Percentiles rank a stretch among this genome's conserved stretches.
Conservation (phyloP, 2,329 filamentous ascomycete species). For the Dothidotthia symphoricarpi region DNA sequence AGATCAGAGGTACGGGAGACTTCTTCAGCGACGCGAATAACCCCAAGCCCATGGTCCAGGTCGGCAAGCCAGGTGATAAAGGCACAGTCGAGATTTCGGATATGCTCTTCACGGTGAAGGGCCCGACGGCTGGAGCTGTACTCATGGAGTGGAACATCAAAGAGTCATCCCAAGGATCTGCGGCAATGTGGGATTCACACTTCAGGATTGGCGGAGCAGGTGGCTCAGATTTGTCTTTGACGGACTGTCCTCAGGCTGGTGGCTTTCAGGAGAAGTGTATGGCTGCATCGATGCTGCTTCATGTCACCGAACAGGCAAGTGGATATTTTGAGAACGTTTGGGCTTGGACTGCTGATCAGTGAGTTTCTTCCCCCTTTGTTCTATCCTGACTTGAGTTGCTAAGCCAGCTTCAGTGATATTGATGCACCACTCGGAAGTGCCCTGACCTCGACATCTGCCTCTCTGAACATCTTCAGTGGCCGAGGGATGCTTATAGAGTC, state of each 20-base stretch:
- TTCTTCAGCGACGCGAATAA: conserved; percentile 14
- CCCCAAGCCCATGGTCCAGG: conserved; percentile 15
- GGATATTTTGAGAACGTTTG: conserved; percentile 57
- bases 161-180: conserved; percentile 3
- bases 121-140: conserved; percentile 62
- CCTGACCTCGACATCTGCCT: too few species aligned
- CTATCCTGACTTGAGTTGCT: too few species aligned
- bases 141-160: conserved; percentile 69
- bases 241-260: too few species aligned
- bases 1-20: conserved; percentile 13
- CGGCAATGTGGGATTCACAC: conserved; percentile 31
- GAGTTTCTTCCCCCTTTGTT: too few species aligned
- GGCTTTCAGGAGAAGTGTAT: too few species aligned
- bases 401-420: conserved; percentile 58
- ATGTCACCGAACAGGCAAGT: conserved; percentile 49
- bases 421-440: conserved; percentile 50
- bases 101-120: conserved; percentile 43
- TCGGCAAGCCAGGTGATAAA: conserved; percentile 16
- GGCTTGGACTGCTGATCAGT: conserved; percentile 57
- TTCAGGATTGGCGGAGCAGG: too few species aligned
- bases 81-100: conserved; percentile 20
- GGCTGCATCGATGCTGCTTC: conserved; percentile 42
- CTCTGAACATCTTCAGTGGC: conserved; percentile 68
- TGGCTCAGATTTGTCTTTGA: too few species aligned
- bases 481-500: conserved; percentile 73